A percentile compares a stretch with the other conserved stretches of the same genome.
These are phyloP conservation scores for Pythium oligandrum DNA, from an alignment of 352 stramenopile species.

Conservation along the genomic window DNA sequence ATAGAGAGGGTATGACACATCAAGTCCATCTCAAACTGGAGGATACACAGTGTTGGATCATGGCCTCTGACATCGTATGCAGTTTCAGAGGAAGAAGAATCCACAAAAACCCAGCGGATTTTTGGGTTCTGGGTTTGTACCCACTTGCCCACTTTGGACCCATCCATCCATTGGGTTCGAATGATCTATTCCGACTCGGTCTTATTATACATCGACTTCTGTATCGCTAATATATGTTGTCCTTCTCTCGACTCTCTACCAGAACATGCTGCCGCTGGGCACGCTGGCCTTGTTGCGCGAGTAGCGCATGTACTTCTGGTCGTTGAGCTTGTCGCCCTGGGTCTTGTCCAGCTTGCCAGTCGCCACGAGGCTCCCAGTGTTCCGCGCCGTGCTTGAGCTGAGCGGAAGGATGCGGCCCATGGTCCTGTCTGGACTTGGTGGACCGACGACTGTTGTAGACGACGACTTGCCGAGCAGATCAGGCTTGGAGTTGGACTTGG, in stretches of 20 bases:
- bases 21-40: too few species aligned
- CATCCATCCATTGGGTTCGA: too few species aligned
- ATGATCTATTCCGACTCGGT: too few species aligned
- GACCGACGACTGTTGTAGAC: constrained; percentile 7
- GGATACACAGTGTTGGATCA: too few species aligned
- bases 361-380: constrained; percentile 17
- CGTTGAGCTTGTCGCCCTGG: constrained; percentile 66
- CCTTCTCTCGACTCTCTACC: constrained; percentile 15
- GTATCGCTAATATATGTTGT: too few species aligned
- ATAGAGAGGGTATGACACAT: too few species aligned
- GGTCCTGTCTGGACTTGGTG: neutral
- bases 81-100: too few species aligned
- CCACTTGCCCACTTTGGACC: too few species aligned
- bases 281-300: constrained; percentile 39
- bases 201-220: too few species aligned
- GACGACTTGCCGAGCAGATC: constrained; percentile 16
- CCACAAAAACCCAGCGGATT: too few species aligned
- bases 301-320: constrained; percentile 65
- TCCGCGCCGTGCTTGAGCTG: constrained; percentile 14
- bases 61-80: too few species aligned
- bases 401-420: constrained; percentile 15
- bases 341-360: constrained; percentile 49
- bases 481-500: constrained; percentile 20
- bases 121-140: too few species aligned
- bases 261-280: constrained; percentile 46